phyloP scores from a whole-genome alignment of 2,329 filamentous ascomycete species.

The Paramyrothecium sp. region DNA sequence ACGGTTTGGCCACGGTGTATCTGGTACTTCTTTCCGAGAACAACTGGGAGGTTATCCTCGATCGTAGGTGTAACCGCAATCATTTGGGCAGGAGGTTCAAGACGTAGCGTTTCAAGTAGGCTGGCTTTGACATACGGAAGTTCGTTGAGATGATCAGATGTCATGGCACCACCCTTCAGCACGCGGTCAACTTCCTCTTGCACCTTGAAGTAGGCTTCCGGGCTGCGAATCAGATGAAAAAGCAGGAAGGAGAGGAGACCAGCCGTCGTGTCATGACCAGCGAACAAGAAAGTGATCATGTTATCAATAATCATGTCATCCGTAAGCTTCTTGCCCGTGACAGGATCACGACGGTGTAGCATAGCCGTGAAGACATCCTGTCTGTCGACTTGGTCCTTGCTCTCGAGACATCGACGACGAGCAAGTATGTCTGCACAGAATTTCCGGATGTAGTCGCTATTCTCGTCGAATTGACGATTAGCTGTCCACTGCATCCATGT shows the following conservation, averaged over 20 bases:
- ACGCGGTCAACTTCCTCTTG: conserved; percentile 67
- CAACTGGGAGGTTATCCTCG: conserved; percentile 30
- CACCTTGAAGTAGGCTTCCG: conserved; percentile 56
- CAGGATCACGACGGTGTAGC: neutral
- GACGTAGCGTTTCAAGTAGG: conserved; percentile 61
- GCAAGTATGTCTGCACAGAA: neutral
- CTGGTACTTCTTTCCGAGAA: conserved; percentile 61
- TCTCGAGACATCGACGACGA: neutral
- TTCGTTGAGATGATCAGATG: conserved; percentile 59
- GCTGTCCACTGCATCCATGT: neutral
- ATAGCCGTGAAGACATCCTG: neutral
- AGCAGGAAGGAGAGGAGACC: conserved; percentile 65
- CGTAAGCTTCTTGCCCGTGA: neutral
- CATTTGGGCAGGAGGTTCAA: conserved; percentile 58
- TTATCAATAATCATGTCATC: neutral
- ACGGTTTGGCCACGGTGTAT: conserved; percentile 52
- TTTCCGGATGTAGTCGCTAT: neutral
- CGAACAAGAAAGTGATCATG: neutral
- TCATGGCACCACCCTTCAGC: conserved; percentile 56
- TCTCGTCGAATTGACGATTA: neutral
- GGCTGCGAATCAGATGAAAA: conserved; percentile 64
- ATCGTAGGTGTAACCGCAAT: conserved; percentile 55
- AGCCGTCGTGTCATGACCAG: conserved; percentile 65
- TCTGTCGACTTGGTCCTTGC: neutral
- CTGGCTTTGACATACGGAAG: conserved; percentile 63